These are phyloP conservation scores for Sporothrix pallida DNA, from an alignment of 2,329 filamentous ascomycete genomes.

Conservation along the genomic window DNA sequence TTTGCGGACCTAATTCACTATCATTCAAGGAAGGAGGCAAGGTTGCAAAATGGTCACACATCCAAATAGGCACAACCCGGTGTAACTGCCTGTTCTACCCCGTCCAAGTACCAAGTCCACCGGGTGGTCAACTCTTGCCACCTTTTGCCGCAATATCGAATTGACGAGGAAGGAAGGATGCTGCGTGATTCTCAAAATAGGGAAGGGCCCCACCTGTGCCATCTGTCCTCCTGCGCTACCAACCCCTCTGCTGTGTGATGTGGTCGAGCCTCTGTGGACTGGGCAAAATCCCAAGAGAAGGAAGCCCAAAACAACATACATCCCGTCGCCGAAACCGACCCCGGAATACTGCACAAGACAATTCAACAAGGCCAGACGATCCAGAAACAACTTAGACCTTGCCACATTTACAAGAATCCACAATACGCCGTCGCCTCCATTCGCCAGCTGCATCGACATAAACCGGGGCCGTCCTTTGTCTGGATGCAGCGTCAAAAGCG, in stretches of 20 bases:
- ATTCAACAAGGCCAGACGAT: constrained; percentile 8
- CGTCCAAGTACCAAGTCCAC: too few species aligned
- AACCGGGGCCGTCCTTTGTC: constrained; percentile 5
- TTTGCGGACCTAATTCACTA: too few species aligned
- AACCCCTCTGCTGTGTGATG: constrained; percentile 24
- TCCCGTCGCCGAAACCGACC: constrained; percentile 9
- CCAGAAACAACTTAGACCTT: constrained; percentile 17
- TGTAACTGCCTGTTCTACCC: not conserved
- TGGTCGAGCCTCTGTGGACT: constrained; percentile 25
- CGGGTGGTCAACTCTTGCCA: not conserved
- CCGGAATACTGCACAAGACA: not conserved
- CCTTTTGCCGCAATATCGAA: not conserved
- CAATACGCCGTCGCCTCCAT: constrained; percentile 11
- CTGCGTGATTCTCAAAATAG: constrained; percentile 3
- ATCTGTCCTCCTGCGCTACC: not conserved
- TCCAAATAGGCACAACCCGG: not conserved
- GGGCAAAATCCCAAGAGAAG: not conserved
- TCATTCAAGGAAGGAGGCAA: too few species aligned
- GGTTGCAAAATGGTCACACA: too few species aligned
- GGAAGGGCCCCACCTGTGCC: constrained; percentile 9
- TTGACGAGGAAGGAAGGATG: constrained; percentile 5
- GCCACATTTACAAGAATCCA: constrained; percentile 15
- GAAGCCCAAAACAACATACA: constrained; percentile 2
- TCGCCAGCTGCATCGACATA: constrained; percentile 26
- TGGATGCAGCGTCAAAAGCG: constrained; percentile 12